phyloP scores from a whole-genome alignment of 2,329 filamentous ascomycete species.

The Botrytis paeoniae region DNA sequence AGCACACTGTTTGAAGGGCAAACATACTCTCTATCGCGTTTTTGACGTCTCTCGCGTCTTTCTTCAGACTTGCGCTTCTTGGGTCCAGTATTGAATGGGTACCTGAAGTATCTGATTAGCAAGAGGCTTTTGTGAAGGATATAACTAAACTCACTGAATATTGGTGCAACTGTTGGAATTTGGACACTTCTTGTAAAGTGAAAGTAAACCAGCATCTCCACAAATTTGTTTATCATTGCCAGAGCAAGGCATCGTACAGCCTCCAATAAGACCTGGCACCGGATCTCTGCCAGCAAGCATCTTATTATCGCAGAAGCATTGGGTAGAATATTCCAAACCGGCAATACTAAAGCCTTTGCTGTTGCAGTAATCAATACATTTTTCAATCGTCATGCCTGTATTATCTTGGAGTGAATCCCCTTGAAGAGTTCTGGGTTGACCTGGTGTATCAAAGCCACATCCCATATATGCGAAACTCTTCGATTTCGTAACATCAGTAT shows the following conservation, averaged over 20 bases:
- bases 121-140: background rate
- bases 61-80: conserved; percentile 3
- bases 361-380: conserved; percentile 37
- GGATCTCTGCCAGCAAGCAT: conserved; percentile 21
- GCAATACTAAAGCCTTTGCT: conserved; percentile 30
- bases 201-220: conserved; percentile 27
- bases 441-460: conserved; percentile 53
- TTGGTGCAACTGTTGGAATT: background rate
- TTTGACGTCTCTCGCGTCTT: conserved; percentile 14
- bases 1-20: background rate
- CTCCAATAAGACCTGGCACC: conserved; percentile 7
- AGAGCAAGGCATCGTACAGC: conserved; percentile 22
- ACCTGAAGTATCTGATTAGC: conserved; percentile 2
- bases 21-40: background rate
- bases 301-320: conserved; percentile 34
- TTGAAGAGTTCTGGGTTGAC: conserved; percentile 38
- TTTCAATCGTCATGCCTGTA: conserved; percentile 28
- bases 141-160: background rate
- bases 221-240: conserved; percentile 28
- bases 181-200: conserved; percentile 21
- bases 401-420: conserved; percentile 14
- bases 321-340: conserved; percentile 38
- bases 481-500: conserved; percentile 44
- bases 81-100: conserved; percentile 7
- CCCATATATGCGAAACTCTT: conserved; percentile 58